These are phyloP conservation scores for Thoreauomyces humboldtii DNA, from an alignment of 192 early-diverging fungal genomes.

Conservation along the genomic window DNA sequence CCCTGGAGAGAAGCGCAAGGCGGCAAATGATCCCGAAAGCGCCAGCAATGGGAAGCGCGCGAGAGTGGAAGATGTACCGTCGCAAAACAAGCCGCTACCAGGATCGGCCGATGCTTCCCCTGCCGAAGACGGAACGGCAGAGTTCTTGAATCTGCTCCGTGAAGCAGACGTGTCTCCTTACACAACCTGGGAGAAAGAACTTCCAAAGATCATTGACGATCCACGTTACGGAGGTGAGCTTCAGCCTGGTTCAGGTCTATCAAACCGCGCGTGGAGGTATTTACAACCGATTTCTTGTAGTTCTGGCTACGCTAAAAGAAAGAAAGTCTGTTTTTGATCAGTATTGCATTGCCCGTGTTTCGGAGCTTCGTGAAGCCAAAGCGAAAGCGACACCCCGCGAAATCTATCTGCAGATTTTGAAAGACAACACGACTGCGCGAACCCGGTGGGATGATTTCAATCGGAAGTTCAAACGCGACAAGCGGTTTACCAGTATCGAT, in stretches of 20 bases:
- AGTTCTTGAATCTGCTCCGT: constrained; percentile 49
- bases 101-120: no score
- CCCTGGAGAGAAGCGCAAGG: constrained; percentile 14
- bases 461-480: constrained; percentile 65
- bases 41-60: constrained; percentile 7
- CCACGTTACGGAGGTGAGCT: constrained; percentile 52
- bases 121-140: neutral
- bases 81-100: no score
- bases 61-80: neutral
- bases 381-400: constrained; percentile 43
- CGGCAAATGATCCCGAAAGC: neutral
- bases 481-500: constrained; percentile 53
- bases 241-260: constrained; percentile 3
- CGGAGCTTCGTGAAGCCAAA: constrained; percentile 46
- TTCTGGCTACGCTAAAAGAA: constrained; percentile 51
- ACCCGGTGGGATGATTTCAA: constrained; percentile 73
- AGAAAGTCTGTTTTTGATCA: constrained; percentile 68
- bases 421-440: constrained; percentile 49
- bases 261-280: no score
- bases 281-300: constrained; percentile 3
- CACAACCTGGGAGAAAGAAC: constrained; percentile 71
- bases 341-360: constrained; percentile 64
- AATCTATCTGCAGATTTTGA: constrained; percentile 57
- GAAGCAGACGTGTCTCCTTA: constrained; percentile 75
- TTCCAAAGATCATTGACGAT: constrained; percentile 64